Conservation (phyloP, 306 rosid genomes). For the Betula pendula region DNA sequence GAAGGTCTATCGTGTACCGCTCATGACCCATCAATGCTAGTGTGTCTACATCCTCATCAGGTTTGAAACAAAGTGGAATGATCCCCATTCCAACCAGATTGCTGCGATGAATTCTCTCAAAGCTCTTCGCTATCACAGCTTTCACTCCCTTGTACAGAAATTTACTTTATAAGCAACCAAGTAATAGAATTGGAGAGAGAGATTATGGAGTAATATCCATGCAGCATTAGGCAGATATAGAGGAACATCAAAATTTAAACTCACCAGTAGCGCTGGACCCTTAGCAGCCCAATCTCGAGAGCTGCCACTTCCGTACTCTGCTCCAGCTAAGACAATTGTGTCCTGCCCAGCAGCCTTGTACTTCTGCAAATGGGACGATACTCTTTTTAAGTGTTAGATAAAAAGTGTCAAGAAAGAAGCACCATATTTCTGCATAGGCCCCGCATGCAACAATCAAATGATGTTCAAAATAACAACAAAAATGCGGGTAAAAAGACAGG, state of each 20-base stretch:
- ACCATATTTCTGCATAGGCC: not conserved
- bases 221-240: not conserved
- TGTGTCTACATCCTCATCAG: conserved; percentile 48
- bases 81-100: conserved; percentile 25
- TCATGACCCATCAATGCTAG: conserved; percentile 40
- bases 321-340: conserved; percentile 44
- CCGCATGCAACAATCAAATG: not conserved
- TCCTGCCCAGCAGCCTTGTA: conserved; percentile 39
- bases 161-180: conserved; percentile 7
- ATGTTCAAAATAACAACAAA: no score
- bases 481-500: no score
- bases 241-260: not conserved
- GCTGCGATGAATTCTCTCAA: conserved; percentile 41
- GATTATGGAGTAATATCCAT: not conserved
- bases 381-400: not conserved
- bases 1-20: conserved; percentile 36
- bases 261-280: conserved; percentile 47
- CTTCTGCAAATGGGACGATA: conserved; percentile 23
- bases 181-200: not conserved
- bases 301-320: conserved; percentile 50
- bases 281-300: conserved; percentile 51
- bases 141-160: conserved; percentile 36
- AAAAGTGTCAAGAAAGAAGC: not conserved
- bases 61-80: conserved; percentile 22
- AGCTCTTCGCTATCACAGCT: conserved; percentile 52